A percentile compares a stretch with the other conserved stretches of the same genome.
Evolutionary conservation across 2,329 filamentous ascomycete species (phyloP).

Genomic region (Colletotrichum tabaci): DNA sequence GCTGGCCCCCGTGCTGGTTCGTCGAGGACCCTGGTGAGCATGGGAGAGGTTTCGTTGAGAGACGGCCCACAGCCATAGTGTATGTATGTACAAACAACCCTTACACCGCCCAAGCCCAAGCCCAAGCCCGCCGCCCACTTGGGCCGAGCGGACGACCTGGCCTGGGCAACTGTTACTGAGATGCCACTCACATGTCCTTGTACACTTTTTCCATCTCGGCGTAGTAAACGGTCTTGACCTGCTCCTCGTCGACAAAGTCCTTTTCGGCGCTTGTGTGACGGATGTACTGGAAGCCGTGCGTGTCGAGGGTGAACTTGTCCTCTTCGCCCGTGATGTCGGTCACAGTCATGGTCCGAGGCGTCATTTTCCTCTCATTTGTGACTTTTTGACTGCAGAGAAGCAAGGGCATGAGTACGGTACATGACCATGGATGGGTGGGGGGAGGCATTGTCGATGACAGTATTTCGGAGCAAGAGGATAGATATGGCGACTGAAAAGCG

Average conservation of each 20-base stretch:
- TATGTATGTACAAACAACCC: conserved; percentile 4
- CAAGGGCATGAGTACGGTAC: conserved; percentile 26
- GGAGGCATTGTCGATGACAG: not conserved
- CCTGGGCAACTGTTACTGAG: not conserved
- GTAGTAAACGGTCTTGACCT: conserved; percentile 59
- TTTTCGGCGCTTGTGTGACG: conserved; percentile 70
- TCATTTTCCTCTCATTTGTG: conserved; percentile 79
- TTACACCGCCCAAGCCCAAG: conserved; percentile 26
- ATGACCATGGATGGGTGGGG: not conserved
- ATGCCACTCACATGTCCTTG: conserved; percentile 42
- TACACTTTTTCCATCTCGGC: conserved; percentile 42
- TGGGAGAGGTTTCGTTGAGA: conserved; percentile 22
- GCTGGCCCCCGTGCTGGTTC: conserved; percentile 48
- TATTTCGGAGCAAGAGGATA: not conserved
- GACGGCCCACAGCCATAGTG: conserved; percentile 25
- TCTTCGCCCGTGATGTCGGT: conserved; percentile 75
- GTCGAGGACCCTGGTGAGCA: conserved; percentile 31
- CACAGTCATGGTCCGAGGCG: conserved; percentile 66
- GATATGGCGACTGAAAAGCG: conserved; percentile 28
- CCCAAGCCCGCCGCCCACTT: conserved; percentile 4
- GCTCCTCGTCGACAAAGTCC: conserved; percentile 67
- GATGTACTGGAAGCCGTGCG: conserved; percentile 67
- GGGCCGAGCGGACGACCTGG: not conserved
- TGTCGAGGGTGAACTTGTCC: conserved; percentile 73
- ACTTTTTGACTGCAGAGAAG: conserved; percentile 57